These are phyloP conservation scores for Neurospora sp. DNA, from an alignment of 495 filamentous ascomycete species.

Conservation along the genomic window DNA sequence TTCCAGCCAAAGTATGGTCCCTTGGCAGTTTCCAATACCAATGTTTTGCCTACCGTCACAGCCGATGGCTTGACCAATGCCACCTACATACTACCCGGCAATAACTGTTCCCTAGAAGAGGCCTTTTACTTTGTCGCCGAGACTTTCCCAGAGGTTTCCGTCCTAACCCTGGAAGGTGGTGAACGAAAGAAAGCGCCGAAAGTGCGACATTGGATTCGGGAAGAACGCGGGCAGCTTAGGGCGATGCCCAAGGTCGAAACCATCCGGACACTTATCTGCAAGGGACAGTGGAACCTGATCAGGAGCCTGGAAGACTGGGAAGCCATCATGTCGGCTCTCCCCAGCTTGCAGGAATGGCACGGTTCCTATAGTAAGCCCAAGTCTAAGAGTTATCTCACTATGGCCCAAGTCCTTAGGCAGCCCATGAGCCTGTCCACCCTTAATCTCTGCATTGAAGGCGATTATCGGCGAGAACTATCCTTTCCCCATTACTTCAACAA, in stretches of 20 bases:
- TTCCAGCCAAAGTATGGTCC: constrained; percentile 45
- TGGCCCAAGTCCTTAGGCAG: constrained; percentile 45
- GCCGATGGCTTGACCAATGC: constrained; percentile 39
- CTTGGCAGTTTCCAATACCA: constrained; percentile 28
- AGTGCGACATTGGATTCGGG: constrained; percentile 44
- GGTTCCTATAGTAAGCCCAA: constrained; percentile 60
- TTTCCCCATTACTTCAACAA: constrained; percentile 45
- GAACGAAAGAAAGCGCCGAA: constrained; percentile 60
- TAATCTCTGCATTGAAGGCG: constrained; percentile 57
- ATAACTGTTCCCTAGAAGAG: constrained; percentile 59
- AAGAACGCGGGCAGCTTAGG: constrained; percentile 8
- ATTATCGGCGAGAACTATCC: constrained; percentile 49
- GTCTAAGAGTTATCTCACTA: constrained; percentile 54
- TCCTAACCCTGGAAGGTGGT: constrained; percentile 67
- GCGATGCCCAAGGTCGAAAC: constrained; percentile 21
- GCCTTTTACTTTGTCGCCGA: constrained; percentile 49
- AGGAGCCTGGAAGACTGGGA: constrained; percentile 53
- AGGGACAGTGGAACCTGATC: constrained; percentile 68
- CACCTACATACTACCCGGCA: constrained; percentile 42
- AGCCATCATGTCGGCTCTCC: constrained; percentile 47
- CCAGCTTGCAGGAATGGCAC: constrained; percentile 59
- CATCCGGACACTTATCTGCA: constrained; percentile 53
- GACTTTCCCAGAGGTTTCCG: constrained; percentile 48
- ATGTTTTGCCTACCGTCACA: constrained; percentile 36
- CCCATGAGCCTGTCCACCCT: constrained; percentile 47